Conservation (phyloP, 192 early-diverging fungal genomes). For the Entrophospora sp. region DNA sequence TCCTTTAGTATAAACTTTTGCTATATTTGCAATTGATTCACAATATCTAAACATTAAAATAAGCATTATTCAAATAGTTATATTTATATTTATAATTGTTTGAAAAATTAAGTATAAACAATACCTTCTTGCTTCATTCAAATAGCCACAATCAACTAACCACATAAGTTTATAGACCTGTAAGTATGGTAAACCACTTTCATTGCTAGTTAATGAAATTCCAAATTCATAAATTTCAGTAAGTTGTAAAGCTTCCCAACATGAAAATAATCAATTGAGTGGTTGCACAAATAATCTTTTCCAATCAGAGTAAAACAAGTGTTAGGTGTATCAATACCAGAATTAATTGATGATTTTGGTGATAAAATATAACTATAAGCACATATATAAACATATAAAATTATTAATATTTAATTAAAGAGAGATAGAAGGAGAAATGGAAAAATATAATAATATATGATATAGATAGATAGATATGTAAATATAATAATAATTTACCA, state of each 20-base stretch:
- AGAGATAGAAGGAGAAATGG: no score
- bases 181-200: slow-evolving; percentile 70
- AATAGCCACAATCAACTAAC: slow-evolving; percentile 71
- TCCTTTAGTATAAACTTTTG: slow-evolving; percentile 63
- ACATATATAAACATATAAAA: no score
- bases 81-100: no score
- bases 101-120: no score
- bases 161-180: slow-evolving; percentile 83
- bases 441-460: no score
- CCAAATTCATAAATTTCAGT: slow-evolving; percentile 84
- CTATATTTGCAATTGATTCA: slow-evolving; percentile 60
- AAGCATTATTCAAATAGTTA: no score
- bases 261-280: slow-evolving; percentile 38
- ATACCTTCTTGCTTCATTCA: slow-evolving; percentile 55
- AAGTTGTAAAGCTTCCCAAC: slow-evolving; percentile 50
- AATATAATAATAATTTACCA: slow-evolving; percentile 48
- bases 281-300: slow-evolving; percentile 33
- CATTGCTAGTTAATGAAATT: slow-evolving; percentile 38
- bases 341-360: slow-evolving; percentile 45
- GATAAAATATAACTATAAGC: slow-evolving; percentile 57
- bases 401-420: no score
- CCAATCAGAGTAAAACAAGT: slow-evolving; percentile 66
- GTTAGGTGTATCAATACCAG: slow-evolving; percentile 53
- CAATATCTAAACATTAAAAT: slow-evolving; percentile 48
- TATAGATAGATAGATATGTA: not conserved